These are phyloP conservation scores for Arctium minus DNA, from an alignment of 129 eudicot species.

Conservation along the genomic window DNA sequence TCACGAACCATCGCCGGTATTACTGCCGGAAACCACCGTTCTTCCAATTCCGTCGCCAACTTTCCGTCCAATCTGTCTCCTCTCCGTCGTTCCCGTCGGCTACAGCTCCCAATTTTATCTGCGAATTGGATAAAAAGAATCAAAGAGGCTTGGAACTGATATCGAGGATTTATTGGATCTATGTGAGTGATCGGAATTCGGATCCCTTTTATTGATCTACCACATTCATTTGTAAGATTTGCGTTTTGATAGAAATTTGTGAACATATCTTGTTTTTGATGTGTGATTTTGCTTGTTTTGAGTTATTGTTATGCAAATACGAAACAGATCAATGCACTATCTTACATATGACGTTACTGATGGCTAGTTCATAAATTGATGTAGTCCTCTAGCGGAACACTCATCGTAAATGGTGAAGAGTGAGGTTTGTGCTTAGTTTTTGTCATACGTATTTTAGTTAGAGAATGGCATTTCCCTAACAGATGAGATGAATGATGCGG, in stretches of 20 bases:
- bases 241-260: constrained; percentile 3
- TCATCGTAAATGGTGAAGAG: background rate
- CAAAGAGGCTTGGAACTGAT: background rate
- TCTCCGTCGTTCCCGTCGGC: constrained; percentile 9
- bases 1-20: background rate
- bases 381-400: background rate
- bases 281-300: constrained; percentile 1
- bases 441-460: constrained; percentile 1
- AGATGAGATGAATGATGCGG: background rate
- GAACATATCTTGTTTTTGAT: background rate
- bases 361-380: background rate
- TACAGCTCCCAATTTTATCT: constrained; percentile 4
- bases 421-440: background rate
- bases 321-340: constrained; percentile 14
- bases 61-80: background rate
- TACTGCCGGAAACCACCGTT: constrained; percentile 11
- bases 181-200: constrained; percentile 15
- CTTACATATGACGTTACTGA: constrained; percentile 12
- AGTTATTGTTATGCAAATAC: constrained; percentile 20
- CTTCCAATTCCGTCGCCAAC: constrained; percentile 20
- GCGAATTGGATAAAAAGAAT: background rate
- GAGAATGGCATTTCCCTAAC: background rate
- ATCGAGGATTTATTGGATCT: constrained; percentile 25
- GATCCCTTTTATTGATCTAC: constrained; percentile 18
- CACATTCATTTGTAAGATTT: constrained; percentile 12